Conservation (phyloP, 371 early-diverging fungal genomes). For the Apophysomyces sp. region DNA sequence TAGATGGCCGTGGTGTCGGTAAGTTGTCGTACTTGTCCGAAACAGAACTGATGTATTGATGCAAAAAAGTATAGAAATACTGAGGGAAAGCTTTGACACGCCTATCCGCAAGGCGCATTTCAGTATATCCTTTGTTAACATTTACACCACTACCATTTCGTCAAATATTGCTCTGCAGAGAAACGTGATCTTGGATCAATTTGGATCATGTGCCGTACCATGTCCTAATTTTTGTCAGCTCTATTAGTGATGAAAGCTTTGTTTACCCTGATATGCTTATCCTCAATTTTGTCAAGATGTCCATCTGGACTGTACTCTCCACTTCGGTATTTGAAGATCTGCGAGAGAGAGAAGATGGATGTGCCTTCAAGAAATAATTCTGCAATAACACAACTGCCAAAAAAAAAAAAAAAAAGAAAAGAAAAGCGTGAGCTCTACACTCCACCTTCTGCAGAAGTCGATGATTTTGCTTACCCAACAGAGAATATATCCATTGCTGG, state of each 20-base stretch:
- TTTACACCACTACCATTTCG: slow-evolving; percentile 62
- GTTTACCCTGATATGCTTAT: slow-evolving; percentile 68
- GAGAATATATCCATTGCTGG: slow-evolving; percentile 94
- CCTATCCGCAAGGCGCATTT: slow-evolving; percentile 27
- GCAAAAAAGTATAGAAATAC: slow-evolving; percentile 75
- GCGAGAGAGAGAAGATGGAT: slow-evolving; percentile 86
- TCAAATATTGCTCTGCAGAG: slow-evolving; percentile 71
- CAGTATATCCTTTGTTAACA: not conserved
- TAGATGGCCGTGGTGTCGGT: slow-evolving; percentile 7
- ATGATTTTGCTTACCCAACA: slow-evolving; percentile 65
- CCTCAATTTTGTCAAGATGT: slow-evolving; percentile 80
- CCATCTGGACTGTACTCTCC: slow-evolving; percentile 72
- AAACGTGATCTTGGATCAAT: slow-evolving; percentile 73
- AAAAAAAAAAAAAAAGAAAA: no score
- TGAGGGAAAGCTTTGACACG: slow-evolving; percentile 78
- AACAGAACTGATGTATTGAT: slow-evolving; percentile 72
- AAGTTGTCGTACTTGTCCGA: slow-evolving; percentile 53
- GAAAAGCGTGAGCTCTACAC: no score
- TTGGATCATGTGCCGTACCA: slow-evolving; percentile 87
- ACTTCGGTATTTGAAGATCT: slow-evolving; percentile 83
- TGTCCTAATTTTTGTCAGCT: slow-evolving; percentile 28
- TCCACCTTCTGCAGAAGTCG: no score
- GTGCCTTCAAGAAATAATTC: slow-evolving; percentile 92
- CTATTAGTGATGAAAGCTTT: not conserved
- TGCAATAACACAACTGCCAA: slow-evolving; percentile 84